Conservation (phyloP, 2,329 filamentous ascomycete species). For the Alternaria metachromatica region DNA sequence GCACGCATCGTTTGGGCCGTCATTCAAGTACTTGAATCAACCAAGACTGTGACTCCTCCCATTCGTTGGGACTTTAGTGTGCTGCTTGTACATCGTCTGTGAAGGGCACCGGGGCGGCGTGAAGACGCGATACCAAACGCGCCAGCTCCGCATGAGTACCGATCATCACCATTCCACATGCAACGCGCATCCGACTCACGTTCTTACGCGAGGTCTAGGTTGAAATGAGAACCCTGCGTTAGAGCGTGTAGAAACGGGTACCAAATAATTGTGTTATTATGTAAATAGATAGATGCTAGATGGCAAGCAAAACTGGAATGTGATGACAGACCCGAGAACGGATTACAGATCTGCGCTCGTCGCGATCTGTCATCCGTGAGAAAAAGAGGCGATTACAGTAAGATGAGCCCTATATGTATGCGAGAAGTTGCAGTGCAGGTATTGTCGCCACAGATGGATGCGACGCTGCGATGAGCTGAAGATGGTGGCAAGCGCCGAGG, state of each 20-base stretch:
- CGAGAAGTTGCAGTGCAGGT: neutral
- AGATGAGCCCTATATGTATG: neutral
- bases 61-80: neutral
- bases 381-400: slow-evolving; percentile 1
- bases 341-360: neutral
- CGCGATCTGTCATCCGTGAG: slow-evolving; percentile 18
- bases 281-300: neutral
- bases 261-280: neutral
- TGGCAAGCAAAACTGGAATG: neutral
- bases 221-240: neutral
- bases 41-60: neutral
- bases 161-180: neutral
- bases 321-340: neutral
- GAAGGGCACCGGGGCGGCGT: neutral
- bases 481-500: neutral
- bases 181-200: neutral
- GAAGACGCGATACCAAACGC: neutral
- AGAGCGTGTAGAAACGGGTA: neutral
- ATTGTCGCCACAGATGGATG: neutral
- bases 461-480: neutral
- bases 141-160: neutral
- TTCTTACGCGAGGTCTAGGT: neutral
- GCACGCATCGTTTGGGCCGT: neutral
- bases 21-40: neutral
- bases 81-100: neutral